Conservation (phyloP, 169 alveolate species). For the Eimeria tenella region DNA sequence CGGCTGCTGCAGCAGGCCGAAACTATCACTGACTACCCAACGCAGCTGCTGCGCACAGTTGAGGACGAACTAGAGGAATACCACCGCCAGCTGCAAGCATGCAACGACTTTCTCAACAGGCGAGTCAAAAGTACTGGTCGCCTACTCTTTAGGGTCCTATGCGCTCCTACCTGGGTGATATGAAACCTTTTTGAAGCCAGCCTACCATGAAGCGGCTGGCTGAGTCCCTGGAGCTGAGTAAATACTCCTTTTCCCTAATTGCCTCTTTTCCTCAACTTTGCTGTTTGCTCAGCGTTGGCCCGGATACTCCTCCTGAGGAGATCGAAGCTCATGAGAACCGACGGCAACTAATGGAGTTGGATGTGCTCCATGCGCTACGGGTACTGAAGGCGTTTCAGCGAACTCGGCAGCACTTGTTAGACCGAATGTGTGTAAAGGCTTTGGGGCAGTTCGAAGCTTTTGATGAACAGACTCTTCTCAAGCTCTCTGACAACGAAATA, state of each 20-base stretch:
- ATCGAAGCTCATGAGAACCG: conserved; percentile 23
- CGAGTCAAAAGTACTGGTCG: background rate
- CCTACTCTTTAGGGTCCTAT: background rate
- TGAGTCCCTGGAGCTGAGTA: too few relatives aligned
- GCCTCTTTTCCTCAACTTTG: too few relatives aligned
- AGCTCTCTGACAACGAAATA: conserved; percentile 41
- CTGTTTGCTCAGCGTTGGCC: background rate
- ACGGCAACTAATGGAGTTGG: conserved; percentile 19
- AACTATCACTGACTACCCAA: conserved; percentile 53
- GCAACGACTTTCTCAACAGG: conserved; percentile 18
- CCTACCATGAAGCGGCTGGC: too few relatives aligned
- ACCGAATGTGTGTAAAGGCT: conserved; percentile 33
- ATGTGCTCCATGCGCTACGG: conserved; percentile 41
- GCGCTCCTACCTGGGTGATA: too few relatives aligned
- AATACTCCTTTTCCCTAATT: too few relatives aligned
- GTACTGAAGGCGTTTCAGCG: conserved; percentile 48
- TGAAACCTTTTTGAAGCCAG: too few relatives aligned
- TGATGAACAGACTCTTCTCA: conserved; percentile 20
- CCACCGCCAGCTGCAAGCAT: conserved; percentile 21
- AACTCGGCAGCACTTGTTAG: conserved; percentile 25
- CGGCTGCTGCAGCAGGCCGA: conserved; percentile 49
- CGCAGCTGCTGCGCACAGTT: conserved; percentile 45
- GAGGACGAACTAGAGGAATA: conserved; percentile 47
- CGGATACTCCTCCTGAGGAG: conserved; percentile 15
- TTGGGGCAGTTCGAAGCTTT: conserved; percentile 69